phyloP scores from a whole-genome alignment of 352 stramenopile genomes.

The Aphanomyces cochlioides region DNA sequence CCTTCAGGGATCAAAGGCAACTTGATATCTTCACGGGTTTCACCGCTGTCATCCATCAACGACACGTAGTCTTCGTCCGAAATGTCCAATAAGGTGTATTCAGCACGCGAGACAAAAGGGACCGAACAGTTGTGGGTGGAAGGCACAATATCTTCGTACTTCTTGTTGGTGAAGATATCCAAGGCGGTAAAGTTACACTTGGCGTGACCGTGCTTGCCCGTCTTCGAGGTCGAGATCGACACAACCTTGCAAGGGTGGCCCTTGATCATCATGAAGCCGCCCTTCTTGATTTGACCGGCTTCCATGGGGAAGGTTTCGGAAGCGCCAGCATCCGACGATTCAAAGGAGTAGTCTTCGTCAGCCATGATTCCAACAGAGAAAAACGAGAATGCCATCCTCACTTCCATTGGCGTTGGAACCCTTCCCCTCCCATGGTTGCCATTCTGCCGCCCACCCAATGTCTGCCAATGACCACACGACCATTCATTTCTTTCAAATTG shows the following conservation, averaged over 20 bases:
- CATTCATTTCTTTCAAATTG: conserved; percentile 23
- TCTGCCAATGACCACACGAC: conserved; percentile 1
- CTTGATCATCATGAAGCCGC: conserved; percentile 99
- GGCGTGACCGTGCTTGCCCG: conserved; percentile 99
- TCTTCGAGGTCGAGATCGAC: conserved; percentile 99
- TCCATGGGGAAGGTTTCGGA: conserved; percentile 97
- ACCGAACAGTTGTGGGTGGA: conserved; percentile 98
- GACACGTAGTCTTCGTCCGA: conserved; percentile 97
- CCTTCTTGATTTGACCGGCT: conserved; percentile 99
- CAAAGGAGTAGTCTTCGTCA: conserved; percentile 86
- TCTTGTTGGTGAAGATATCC: conserved; percentile 99
- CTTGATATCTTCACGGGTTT: conserved; percentile 98
- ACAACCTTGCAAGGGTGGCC: conserved; percentile 98
- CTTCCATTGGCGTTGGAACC: neutral
- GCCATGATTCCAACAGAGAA: conserved; percentile 40
- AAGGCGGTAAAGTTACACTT: conserved; percentile 99
- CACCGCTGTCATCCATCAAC: conserved; percentile 97
- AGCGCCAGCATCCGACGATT: conserved; percentile 95
- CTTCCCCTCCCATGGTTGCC: neutral
- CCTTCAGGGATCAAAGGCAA: conserved; percentile 93
- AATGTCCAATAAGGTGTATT: conserved; percentile 99
- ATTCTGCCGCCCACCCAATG: conserved; percentile 4
- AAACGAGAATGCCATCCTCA: conserved; percentile 20
- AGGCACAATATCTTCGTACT: conserved; percentile 99
- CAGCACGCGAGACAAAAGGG: conserved; percentile 94